Conservation (phyloP, 495 filamentous ascomycete genomes). For the Penicillium robsamsonii region DNA sequence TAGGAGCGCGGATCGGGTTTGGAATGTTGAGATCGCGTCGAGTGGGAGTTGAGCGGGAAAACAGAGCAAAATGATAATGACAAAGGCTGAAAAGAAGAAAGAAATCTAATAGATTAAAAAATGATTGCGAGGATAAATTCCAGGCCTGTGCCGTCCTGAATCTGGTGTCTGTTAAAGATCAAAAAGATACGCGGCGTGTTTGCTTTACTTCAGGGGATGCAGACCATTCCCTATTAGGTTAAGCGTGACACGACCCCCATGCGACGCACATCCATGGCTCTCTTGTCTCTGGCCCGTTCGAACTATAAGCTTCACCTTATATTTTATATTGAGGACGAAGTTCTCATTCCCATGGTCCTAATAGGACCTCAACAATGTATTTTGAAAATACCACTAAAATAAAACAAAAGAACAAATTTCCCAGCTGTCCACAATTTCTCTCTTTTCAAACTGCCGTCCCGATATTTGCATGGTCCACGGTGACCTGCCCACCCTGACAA, state of each 20-base stretch:
- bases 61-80: neutral
- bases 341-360: neutral
- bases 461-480: slow-evolving; percentile 15
- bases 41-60: slow-evolving; percentile 10
- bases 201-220: slow-evolving; percentile 35
- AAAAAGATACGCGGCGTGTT: slow-evolving; percentile 33
- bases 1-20: slow-evolving; percentile 17
- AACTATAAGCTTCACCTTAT: neutral
- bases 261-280: slow-evolving; percentile 14
- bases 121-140: slow-evolving; percentile 19
- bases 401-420: neutral
- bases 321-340: neutral
- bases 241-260: slow-evolving; percentile 27
- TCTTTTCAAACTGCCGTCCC: slow-evolving; percentile 38
- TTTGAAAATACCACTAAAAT: neutral
- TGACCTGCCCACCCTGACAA: slow-evolving; percentile 43
- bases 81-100: slow-evolving; percentile 7
- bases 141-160: slow-evolving; percentile 3
- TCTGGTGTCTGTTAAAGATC: slow-evolving; percentile 12
- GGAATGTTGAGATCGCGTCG: slow-evolving; percentile 28
- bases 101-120: slow-evolving; percentile 22
- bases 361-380: neutral
- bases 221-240: slow-evolving; percentile 22
- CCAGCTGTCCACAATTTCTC: neutral
- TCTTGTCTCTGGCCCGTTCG: neutral